phyloP scores from a whole-genome alignment of 2,329 filamentous ascomycete genomes.

The Clarireedia sp. region DNA sequence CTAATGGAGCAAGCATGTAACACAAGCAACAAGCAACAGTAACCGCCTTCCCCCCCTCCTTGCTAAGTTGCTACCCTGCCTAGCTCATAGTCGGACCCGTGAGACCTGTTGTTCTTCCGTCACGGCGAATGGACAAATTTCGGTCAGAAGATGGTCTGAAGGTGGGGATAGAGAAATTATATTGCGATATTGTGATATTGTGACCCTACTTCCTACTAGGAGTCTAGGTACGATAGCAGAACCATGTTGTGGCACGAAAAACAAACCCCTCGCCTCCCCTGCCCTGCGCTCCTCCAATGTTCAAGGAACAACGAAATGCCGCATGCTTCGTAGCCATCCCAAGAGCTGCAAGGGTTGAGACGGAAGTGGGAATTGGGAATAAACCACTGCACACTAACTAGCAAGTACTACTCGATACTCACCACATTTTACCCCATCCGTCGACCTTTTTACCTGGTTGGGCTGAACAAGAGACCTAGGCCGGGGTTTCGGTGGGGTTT shows the following conservation, averaged over 20 bases:
- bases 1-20: background rate
- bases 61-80: background rate
- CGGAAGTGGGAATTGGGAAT: too few relatives aligned
- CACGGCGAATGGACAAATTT: background rate
- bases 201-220: too few relatives aligned
- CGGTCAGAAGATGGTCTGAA: slow-evolving; percentile 1
- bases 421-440: background rate
- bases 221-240: background rate
- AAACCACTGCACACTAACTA: background rate
- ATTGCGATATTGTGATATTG: background rate
- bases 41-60: background rate
- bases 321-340: background rate
- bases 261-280: background rate
- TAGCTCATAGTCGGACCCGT: background rate
- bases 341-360: too few relatives aligned
- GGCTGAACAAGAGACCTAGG: slow-evolving; percentile 7
- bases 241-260: background rate
- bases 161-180: background rate
- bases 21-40: background rate
- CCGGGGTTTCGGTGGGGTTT: slow-evolving; percentile 6
- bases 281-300: background rate
- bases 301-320: background rate
- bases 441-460: background rate
- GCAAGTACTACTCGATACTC: background rate
- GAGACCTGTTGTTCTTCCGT: background rate